Evolutionary conservation across 2,329 filamentous ascomycete species (phyloP), one percentile per base, ranked within the genome.

Genomic region (Aureobasidium sp.): DNA sequence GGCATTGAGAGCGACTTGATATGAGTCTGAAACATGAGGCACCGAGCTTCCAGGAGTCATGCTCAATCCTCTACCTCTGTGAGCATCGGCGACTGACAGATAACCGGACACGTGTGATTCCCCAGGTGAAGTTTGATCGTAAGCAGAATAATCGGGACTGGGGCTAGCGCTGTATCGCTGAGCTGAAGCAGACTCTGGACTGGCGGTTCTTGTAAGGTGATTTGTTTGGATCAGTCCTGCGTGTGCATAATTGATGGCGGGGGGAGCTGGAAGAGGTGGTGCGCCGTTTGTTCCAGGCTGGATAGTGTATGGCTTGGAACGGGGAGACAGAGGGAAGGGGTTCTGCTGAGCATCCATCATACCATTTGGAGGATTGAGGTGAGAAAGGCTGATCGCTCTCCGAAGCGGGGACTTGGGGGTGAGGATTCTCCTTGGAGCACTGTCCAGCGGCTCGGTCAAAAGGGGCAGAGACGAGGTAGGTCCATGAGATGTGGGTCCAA

Each of bases 401-500:
- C 71, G 69, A 35, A 74, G 49, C 8, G 80, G 80, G 8, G 81
- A 83, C 58, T 75, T 73, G 1, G 81, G 79, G 10, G 78, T 81
- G 56, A 82, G 62, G n/a, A 80, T 74, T 29, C 75, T 74, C 58
- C 79, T 42, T 7, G 30, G 35, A 71, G 52, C 68, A 42, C 39
- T 61, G 57, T 32, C 61, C 62, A 24, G 59, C 12, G 38, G 38
- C 30, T 53, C 49, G 19, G 38, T 44, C 17, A 51, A 21, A n/a
- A 40, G 48, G 12, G 48, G 48, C 14, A 51, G 17, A 2, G 49
- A 11, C 6, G 37, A 25, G 17, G 38, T 8, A 10, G 25, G 17
- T 35, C 37, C 37, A 11, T 53, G 50, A 3, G 51, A 53, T n/a
- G 24, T 55, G 11, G 53, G 49, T 3, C 57, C 56, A 21, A 64